phyloP scores from a whole-genome alignment of 306 rosid species.

The Mimosa pudica region DNA sequence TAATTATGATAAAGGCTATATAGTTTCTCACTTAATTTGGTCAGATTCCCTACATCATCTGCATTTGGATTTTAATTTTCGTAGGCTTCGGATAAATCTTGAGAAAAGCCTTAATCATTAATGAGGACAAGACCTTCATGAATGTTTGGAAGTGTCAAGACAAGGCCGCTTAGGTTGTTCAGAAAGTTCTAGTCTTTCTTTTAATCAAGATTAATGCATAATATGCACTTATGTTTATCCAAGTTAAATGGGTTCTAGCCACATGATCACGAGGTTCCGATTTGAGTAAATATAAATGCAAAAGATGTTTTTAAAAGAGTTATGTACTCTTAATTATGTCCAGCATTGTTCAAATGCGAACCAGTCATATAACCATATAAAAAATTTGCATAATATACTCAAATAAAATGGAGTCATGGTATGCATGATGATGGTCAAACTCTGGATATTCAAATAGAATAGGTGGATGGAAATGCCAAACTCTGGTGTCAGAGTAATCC shows the following conservation, averaged over 20 bases:
- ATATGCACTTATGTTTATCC: background rate
- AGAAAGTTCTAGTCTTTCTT: slow-evolving; percentile 36
- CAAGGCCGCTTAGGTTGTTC: slow-evolving; percentile 38
- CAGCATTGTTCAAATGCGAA: too few species aligned
- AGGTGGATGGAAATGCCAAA: slow-evolving; percentile 47
- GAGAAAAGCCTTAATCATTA: slow-evolving; percentile 24
- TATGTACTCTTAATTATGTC: too few species aligned
- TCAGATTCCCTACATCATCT: slow-evolving; percentile 41
- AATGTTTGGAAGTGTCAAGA: slow-evolving; percentile 42
- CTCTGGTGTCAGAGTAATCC: slow-evolving; percentile 4
- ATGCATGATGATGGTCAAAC: slow-evolving; percentile 36
- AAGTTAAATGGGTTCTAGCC: too few species aligned
- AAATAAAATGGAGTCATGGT: slow-evolving; percentile 41
- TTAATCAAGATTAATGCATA: slow-evolving; percentile 22
- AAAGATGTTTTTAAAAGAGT: too few species aligned
- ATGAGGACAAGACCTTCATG: slow-evolving; percentile 46
- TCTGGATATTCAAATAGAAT: slow-evolving; percentile 36
- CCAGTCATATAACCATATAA: too few species aligned
- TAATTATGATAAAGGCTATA: slow-evolving; percentile 36
- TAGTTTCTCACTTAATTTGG: slow-evolving; percentile 47
- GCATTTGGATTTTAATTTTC: slow-evolving; percentile 25
- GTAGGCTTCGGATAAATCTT: slow-evolving; percentile 27
- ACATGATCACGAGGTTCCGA: too few species aligned
- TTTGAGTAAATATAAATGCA: too few species aligned
- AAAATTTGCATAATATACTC: too few species aligned